phyloP scores from a whole-genome alignment of 129 eudicot genomes.

The Chrysanthemum lavandulifolium region DNA sequence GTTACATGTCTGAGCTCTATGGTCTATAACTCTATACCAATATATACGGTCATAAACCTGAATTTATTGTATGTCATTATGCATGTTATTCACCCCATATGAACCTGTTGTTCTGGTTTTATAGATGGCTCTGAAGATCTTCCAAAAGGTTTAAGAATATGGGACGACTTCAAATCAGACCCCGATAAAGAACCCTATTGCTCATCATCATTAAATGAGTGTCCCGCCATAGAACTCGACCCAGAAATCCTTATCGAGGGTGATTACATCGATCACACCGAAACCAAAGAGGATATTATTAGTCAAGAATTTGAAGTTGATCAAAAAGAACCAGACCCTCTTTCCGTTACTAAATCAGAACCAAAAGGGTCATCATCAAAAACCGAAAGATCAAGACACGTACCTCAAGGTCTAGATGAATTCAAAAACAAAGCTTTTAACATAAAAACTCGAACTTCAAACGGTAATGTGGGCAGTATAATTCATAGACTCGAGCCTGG shows the following conservation, averaged over 20 bases:
- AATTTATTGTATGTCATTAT: conserved; percentile 5
- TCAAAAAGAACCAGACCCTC: conserved; percentile 25
- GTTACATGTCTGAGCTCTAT: not conserved
- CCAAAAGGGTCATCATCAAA: conserved; percentile 40
- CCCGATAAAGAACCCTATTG: conserved; percentile 24
- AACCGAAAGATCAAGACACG: conserved; percentile 46
- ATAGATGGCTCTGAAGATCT: conserved; percentile 59
- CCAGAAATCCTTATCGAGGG: conserved; percentile 31
- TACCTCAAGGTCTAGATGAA: conserved; percentile 77
- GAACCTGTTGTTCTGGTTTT: conserved; percentile 17
- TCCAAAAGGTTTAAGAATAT: conserved; percentile 39
- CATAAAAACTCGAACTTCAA: conserved; percentile 44
- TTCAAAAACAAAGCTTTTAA: conserved; percentile 75
- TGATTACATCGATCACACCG: conserved; percentile 22
- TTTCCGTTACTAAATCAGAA: conserved; percentile 23
- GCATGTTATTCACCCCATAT: conserved; percentile 17
- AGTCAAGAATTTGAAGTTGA: conserved; percentile 27
- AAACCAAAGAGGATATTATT: conserved; percentile 23
- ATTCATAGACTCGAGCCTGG: conserved; percentile 91
- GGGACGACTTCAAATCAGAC: conserved; percentile 47
- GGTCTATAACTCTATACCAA: not conserved
- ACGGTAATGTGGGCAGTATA: conserved; percentile 60
- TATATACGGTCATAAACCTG: not conserved
- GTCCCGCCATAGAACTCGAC: conserved; percentile 26
- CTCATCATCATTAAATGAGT: conserved; percentile 25